These are phyloP conservation scores for Colletotrichum australisinense DNA, from an alignment of 2,329 filamentous ascomycete species.

Conservation along the genomic window DNA sequence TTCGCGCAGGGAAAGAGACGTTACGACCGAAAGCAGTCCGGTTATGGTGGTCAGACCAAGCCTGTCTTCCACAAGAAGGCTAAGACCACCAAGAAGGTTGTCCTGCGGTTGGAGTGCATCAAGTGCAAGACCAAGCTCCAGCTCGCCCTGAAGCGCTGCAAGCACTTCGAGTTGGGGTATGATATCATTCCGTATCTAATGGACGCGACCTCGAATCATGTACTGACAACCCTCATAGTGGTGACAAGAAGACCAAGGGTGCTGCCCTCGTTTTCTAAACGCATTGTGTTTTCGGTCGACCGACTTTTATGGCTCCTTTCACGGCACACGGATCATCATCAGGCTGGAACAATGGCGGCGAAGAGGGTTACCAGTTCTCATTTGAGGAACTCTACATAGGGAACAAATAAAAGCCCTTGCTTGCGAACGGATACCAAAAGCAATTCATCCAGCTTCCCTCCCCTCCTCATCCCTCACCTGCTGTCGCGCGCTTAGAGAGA, in stretches of 20 bases:
- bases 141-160: constrained; percentile 99
- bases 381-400: constrained; percentile 57
- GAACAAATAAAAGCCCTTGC: constrained; percentile 51
- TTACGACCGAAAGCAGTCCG: constrained; percentile 99
- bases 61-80: constrained; percentile 99
- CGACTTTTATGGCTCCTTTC: constrained; percentile 39
- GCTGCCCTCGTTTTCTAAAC: constrained; percentile 99
- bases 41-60: constrained; percentile 99
- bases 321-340: constrained; percentile 40
- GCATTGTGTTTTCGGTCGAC: constrained; percentile 52
- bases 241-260: constrained; percentile 99
- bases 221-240: constrained; percentile 66
- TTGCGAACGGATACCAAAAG: constrained; percentile 36
- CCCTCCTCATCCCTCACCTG: constrained; percentile 4
- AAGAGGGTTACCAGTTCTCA: constrained; percentile 59
- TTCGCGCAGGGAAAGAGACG: constrained; percentile 99
- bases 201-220: background rate
- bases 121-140: constrained; percentile 98
- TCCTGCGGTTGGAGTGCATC: constrained; percentile 97
- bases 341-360: constrained; percentile 59
- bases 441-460: constrained; percentile 12
- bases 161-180: constrained; percentile 99
- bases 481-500: constrained; percentile 21
- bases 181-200: constrained; percentile 44
- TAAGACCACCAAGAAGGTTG: constrained; percentile 99